phyloP scores from a whole-genome alignment of 2,329 filamentous ascomycete species.

The Colletotrichum orchidophilum region DNA sequence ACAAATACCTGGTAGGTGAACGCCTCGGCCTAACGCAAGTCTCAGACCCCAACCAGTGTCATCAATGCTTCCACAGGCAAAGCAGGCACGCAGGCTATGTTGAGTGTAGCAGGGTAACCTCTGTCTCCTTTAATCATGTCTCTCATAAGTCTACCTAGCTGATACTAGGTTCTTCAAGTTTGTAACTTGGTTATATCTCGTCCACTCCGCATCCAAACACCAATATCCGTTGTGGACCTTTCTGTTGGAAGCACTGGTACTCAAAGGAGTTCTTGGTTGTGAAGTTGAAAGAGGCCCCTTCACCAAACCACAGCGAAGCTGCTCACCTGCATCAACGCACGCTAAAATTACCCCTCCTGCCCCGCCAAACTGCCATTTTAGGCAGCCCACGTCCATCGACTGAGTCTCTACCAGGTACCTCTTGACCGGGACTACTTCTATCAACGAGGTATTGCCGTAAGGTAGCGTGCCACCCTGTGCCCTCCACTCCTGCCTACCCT shows the following conservation, averaged over 20 bases:
- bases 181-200: background rate
- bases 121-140: background rate
- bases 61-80: background rate
- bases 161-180: too few species aligned
- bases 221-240: background rate
- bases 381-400: background rate
- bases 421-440: constrained; percentile 10
- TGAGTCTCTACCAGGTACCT: background rate
- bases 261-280: background rate
- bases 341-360: constrained; percentile 34
- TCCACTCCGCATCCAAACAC: background rate
- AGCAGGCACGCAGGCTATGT: background rate
- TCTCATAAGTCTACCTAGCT: background rate
- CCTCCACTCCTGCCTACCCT: background rate
- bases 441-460: too few species aligned
- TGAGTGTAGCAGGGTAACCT: background rate
- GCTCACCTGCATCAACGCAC: constrained; percentile 19
- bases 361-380: constrained; percentile 30
- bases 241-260: background rate
- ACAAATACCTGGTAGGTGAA: background rate
- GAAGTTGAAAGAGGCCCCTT: constrained; percentile 7
- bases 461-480: constrained; percentile 11
- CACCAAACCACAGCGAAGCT: constrained; percentile 5
- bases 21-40: background rate
- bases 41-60: background rate